These are phyloP conservation scores for Ascochyta lentis DNA, from an alignment of 2,329 filamentous ascomycete genomes.

Conservation along the genomic window DNA sequence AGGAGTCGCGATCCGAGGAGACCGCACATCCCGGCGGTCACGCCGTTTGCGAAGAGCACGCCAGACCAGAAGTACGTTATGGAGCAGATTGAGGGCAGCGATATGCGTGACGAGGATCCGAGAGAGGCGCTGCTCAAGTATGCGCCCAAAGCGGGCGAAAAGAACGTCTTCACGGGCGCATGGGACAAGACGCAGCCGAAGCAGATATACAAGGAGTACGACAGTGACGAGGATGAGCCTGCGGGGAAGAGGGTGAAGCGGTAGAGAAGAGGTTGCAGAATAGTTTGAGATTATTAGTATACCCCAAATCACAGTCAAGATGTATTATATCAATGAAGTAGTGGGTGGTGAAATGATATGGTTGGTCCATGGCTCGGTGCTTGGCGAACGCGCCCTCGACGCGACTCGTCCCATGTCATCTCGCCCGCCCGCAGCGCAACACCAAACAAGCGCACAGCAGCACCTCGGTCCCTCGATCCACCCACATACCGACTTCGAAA, in stretches of 20 bases:
- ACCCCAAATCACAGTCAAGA: background rate
- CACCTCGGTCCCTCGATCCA: background rate
- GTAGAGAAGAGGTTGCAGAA: no score
- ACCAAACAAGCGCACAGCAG: conserved; percentile 17
- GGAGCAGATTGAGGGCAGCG: conserved; percentile 85
- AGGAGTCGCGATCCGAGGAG: conserved; percentile 78
- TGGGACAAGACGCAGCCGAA: conserved; percentile 93
- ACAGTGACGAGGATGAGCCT: conserved; percentile 80
- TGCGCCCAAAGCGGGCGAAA: conserved; percentile 88
- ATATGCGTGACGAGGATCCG: conserved; percentile 95
- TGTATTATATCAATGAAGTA: no score
- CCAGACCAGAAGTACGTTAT: conserved; percentile 90
- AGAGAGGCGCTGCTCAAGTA: conserved; percentile 94
- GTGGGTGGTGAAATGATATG: background rate
- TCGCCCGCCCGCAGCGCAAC: conserved; percentile 10
- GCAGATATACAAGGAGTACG: conserved; percentile 87
- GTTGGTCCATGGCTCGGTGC: conserved; percentile 2
- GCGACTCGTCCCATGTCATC: conserved; percentile 16
- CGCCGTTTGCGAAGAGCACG: conserved; percentile 88
- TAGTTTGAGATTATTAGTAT: background rate
- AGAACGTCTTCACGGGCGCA: conserved; percentile 92
- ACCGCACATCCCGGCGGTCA: conserved; percentile 83
- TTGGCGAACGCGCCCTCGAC: conserved; percentile 10
- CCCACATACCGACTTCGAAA: background rate
- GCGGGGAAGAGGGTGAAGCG: conserved; percentile 64